phyloP scores from a whole-genome alignment of 805 yeast species.

The Torulaspora delbrueckii region DNA sequence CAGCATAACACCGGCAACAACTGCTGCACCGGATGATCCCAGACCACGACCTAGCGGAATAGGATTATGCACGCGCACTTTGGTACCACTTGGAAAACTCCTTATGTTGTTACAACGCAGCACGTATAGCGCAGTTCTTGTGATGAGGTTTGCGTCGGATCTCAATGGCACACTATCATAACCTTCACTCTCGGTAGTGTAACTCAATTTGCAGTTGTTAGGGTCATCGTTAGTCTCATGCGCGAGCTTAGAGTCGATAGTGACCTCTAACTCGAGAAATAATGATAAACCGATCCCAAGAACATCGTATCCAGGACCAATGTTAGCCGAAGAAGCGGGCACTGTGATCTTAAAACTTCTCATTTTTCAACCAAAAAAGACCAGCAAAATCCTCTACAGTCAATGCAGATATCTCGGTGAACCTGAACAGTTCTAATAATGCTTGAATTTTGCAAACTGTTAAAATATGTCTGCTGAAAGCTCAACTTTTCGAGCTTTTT shows the following conservation, averaged over 20 bases:
- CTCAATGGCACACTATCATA: conserved; percentile 71
- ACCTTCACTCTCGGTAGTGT: conserved; percentile 70
- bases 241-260: conserved; percentile 49
- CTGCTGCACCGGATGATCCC: conserved; percentile 98
- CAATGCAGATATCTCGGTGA: too few species aligned
- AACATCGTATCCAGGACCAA: conserved; percentile 98
- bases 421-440: neutral
- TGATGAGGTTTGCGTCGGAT: conserved; percentile 78
- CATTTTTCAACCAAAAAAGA: neutral
- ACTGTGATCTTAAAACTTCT: conserved; percentile 59
- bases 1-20: conserved; percentile 90
- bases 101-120: conserved; percentile 75
- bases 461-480: neutral
- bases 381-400: neutral
- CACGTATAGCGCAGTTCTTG: conserved; percentile 89
- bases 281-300: conserved; percentile 84
- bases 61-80: conserved; percentile 76
- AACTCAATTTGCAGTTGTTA: conserved; percentile 62
- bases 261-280: conserved; percentile 64
- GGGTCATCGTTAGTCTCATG: conserved; percentile 52
- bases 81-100: conserved; percentile 79
- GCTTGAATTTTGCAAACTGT: neutral
- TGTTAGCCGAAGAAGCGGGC: conserved; percentile 96
- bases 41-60: conserved; percentile 96
- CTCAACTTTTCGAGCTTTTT: neutral